These are phyloP conservation scores for Fonsecaea monophora DNA, from an alignment of 2,329 filamentous ascomycete genomes.

Conservation along the genomic window DNA sequence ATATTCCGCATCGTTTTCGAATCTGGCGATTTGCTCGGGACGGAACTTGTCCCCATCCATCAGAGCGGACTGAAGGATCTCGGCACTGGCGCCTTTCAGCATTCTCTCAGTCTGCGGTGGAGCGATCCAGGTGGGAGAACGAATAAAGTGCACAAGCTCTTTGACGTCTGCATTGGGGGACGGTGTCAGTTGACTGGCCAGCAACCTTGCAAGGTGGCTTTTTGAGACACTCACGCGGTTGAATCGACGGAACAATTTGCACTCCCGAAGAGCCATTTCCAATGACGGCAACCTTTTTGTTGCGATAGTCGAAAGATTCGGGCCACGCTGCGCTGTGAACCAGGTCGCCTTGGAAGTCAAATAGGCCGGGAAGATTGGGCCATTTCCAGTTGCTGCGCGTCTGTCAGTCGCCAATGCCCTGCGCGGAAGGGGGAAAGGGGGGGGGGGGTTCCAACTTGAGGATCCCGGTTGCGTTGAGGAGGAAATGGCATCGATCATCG, in stretches of 20 bases:
- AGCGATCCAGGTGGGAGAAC: background rate
- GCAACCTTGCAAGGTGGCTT: background rate
- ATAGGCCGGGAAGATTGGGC: background rate
- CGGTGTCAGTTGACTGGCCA: too few species aligned
- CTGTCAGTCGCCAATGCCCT: background rate
- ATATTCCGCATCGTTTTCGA: too few species aligned
- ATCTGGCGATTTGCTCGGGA: too few species aligned
- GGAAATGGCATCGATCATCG: background rate
- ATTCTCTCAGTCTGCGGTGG: background rate
- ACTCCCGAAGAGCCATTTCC: background rate
- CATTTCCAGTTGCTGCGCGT: background rate
- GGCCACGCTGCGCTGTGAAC: background rate
- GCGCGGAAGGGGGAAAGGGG: background rate
- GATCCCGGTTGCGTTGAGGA: background rate
- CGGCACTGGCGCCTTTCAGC: background rate
- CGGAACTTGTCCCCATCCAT: too few species aligned
- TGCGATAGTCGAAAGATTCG: background rate
- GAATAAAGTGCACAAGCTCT: background rate
- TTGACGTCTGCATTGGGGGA: background rate
- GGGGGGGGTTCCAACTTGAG: background rate
- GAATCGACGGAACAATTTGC: background rate
- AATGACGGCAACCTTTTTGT: background rate
- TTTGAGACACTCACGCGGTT: background rate
- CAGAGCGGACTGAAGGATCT: background rate
- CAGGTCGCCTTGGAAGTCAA: background rate